phyloP scores from a whole-genome alignment of 2,329 filamentous ascomycete genomes.

The Nothopassalora personata region DNA sequence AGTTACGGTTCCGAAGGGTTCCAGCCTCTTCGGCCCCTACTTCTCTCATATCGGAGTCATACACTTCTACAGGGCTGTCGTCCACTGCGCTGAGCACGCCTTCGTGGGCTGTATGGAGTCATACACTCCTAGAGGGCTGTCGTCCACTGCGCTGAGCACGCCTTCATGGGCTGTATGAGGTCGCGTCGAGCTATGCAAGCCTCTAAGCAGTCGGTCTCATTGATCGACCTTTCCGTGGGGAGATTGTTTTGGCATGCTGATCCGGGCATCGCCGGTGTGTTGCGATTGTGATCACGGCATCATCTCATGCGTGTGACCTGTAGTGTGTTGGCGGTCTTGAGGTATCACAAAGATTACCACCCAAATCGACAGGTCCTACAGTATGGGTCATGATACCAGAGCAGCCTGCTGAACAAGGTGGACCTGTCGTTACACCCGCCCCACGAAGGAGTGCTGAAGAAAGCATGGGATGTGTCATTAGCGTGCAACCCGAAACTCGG shows the following conservation, averaged over 20 bases:
- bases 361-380: background rate
- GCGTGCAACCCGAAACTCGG: background rate
- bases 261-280: background rate
- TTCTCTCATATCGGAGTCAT: too few relatives aligned
- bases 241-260: background rate
- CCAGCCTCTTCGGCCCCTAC: too few relatives aligned
- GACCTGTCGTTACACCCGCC: background rate
- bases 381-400: background rate
- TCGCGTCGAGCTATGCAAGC: background rate
- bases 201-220: background rate
- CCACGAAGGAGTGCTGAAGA: background rate
- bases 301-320: background rate
- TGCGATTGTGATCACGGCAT: background rate
- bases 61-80: background rate
- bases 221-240: background rate
- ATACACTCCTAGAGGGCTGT: background rate
- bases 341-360: background rate
- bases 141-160: background rate
- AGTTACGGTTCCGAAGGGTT: too few relatives aligned
- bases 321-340: background rate
- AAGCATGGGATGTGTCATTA: background rate
- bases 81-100: background rate
- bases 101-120: background rate
- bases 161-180: background rate
- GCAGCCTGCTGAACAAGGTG: background rate